Conservation (phyloP, 1,284 basidiomycete genomes). For the Cryptococcus maquisensis region DNA sequence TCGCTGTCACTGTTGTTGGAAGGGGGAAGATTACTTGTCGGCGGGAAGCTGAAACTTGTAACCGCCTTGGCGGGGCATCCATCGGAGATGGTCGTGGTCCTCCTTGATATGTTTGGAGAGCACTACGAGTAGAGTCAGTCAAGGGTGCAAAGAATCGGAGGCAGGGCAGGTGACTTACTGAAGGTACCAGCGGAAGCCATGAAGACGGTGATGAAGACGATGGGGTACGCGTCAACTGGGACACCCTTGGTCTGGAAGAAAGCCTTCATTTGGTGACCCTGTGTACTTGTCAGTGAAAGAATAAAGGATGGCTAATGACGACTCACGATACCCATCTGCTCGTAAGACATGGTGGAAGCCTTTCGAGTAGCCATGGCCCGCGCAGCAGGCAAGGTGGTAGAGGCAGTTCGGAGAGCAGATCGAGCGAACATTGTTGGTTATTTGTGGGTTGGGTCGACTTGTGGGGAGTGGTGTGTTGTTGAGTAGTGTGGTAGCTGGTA, state of each 20-base stretch:
- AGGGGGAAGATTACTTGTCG: slow-evolving; percentile 1
- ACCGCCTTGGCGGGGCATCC: slow-evolving; percentile 8
- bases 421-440: slow-evolving; percentile 13
- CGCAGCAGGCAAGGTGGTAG: slow-evolving; percentile 4
- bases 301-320: neutral
- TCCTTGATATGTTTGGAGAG: slow-evolving; percentile 14
- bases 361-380: slow-evolving; percentile 5
- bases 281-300: no score
- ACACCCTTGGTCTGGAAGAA: slow-evolving; percentile 20
- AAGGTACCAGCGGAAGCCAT: slow-evolving; percentile 18
- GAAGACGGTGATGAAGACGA: slow-evolving; percentile 20
- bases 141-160: neutral
- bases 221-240: slow-evolving; percentile 22
- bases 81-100: slow-evolving; percentile 19
- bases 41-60: slow-evolving; percentile 15
- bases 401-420: slow-evolving; percentile 7
- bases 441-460: slow-evolving; percentile 2
- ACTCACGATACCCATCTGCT: slow-evolving; percentile 4
- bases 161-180: slow-evolving; percentile 4
- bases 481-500: no score
- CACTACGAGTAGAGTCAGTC: slow-evolving; percentile 3
- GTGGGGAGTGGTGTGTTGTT: neutral
- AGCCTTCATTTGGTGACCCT: no score
- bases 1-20: no score
- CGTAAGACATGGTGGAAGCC: slow-evolving; percentile 2